Evolutionary conservation across 2,329 filamentous ascomycete genomes (phyloP).

Genomic region (Cryphonectria naterciae): DNA sequence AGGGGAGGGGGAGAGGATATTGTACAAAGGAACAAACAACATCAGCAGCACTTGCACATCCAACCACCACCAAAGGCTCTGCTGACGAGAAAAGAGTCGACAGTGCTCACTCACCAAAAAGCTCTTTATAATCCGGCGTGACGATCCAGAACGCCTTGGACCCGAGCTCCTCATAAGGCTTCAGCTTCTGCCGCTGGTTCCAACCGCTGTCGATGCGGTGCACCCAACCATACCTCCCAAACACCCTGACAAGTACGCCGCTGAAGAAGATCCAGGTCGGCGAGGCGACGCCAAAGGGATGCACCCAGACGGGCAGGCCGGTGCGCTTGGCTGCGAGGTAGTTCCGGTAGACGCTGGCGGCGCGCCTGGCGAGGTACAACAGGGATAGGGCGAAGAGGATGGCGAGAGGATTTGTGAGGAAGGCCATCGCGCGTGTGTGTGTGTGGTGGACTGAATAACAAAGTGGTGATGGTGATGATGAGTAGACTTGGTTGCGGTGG

Average conservation of each 20-base stretch:
- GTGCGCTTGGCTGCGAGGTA: slow-evolving; percentile 35
- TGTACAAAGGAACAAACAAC: too few relatives aligned
- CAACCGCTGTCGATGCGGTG: slow-evolving; percentile 13
- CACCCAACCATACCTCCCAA: slow-evolving; percentile 10
- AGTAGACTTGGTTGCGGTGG: not conserved
- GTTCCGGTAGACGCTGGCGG: slow-evolving; percentile 16
- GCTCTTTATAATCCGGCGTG: slow-evolving; percentile 5
- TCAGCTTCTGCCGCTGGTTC: slow-evolving; percentile 4
- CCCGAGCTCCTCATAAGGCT: slow-evolving; percentile 6
- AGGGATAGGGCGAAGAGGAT: slow-evolving; percentile 1
- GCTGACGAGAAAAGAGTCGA: too few relatives aligned
- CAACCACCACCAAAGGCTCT: too few relatives aligned
- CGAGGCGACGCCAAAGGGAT: slow-evolving; percentile 34
- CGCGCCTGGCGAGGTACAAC: slow-evolving; percentile 8
- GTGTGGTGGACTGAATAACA: too few relatives aligned
- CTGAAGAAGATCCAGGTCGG: slow-evolving; percentile 9
- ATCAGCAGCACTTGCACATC: too few relatives aligned
- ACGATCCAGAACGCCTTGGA: slow-evolving; percentile 16
- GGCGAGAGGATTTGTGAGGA: not conserved
- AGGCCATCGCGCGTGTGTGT: not conserved
- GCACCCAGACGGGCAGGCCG: slow-evolving; percentile 38
- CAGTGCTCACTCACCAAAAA: not conserved
- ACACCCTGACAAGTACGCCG: not conserved
- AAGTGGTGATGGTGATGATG: not conserved
- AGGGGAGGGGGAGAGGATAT: too few relatives aligned